Conservation (phyloP, 164 flowering plant genomes). For the Vitis rupestris region DNA sequence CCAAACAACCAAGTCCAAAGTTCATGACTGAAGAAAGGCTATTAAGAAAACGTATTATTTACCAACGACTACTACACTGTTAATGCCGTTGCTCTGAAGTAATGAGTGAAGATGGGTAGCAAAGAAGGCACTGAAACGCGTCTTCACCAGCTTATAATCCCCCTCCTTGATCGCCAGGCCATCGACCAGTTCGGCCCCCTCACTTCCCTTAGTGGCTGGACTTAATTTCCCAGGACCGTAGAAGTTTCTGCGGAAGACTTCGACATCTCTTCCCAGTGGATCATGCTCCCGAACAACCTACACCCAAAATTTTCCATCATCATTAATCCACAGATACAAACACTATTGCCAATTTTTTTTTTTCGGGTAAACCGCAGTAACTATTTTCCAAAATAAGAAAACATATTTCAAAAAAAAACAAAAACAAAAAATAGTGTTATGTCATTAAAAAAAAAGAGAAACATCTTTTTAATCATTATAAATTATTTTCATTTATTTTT, state of each 20-base stretch:
- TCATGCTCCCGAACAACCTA: conserved; percentile 99
- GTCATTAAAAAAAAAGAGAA: too few species aligned
- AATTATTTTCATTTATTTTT: too few species aligned
- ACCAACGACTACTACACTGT: conserved; percentile 65
- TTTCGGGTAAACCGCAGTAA: background rate
- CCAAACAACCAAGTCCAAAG: background rate
- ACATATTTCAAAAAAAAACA: background rate
- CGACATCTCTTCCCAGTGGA: conserved; percentile 86
- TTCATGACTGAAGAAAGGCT: background rate
- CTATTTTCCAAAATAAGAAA: background rate
- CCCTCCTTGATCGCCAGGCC: conserved; percentile 71
- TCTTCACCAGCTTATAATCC: conserved; percentile 90
- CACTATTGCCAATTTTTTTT: background rate
- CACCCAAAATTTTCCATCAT: background rate
- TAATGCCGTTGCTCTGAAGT: conserved; percentile 57
- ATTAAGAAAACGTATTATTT: conserved; percentile 8
- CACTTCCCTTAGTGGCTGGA: conserved; percentile 64
- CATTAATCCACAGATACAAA: background rate
- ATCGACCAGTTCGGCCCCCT: conserved; percentile 81
- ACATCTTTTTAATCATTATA: too few species aligned
- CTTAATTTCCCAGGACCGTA: conserved; percentile 54
- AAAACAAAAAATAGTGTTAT: too few species aligned
- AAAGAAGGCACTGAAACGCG: conserved; percentile 93
- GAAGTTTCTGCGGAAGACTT: conserved; percentile 66
- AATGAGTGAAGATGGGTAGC: conserved; percentile 80